Percentiles rank a stretch among this genome's conserved stretches.
These are phyloP conservation scores for Castanea mollissima DNA, from an alignment of 306 rosid genomes.

Conservation along the genomic window DNA sequence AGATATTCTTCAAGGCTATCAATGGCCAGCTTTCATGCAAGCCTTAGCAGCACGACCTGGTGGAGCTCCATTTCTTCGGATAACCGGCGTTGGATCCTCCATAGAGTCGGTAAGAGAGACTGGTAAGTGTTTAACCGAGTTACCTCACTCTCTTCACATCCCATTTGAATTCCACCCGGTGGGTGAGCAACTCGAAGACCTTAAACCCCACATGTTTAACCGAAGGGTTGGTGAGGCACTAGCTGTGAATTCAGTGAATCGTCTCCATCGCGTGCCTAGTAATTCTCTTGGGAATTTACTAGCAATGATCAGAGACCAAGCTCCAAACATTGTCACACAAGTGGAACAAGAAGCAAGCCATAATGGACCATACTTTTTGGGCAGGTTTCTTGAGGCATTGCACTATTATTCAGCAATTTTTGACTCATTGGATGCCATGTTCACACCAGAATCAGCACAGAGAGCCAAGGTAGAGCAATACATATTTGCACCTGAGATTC, in stretches of 20 bases:
- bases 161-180: slow-evolving; percentile 84
- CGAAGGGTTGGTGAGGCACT: slow-evolving; percentile 78
- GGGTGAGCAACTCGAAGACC: slow-evolving; percentile 66
- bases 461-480: slow-evolving; percentile 93
- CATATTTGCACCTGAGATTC: slow-evolving; percentile 84
- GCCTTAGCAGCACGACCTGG: slow-evolving; percentile 72
- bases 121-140: slow-evolving; percentile 59
- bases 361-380: slow-evolving; percentile 77
- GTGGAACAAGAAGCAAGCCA: slow-evolving; percentile 96
- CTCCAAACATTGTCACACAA: slow-evolving; percentile 68
- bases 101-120: slow-evolving; percentile 58
- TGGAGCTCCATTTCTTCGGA: slow-evolving; percentile 61
- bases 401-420: slow-evolving; percentile 86
- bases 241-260: slow-evolving; percentile 73
- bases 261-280: slow-evolving; percentile 66
- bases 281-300: slow-evolving; percentile 52
- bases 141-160: slow-evolving; percentile 77
- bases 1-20: slow-evolving; percentile 86
- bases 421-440: slow-evolving; percentile 85
- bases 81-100: slow-evolving; percentile 57
- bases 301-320: slow-evolving; percentile 77
- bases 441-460: slow-evolving; percentile 70
- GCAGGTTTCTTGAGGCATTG: slow-evolving; percentile 74
- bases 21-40: slow-evolving; percentile 95
- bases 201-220: slow-evolving; percentile 78